A percentile compares a stretch with the other conserved stretches of the same genome.
Conservation (phyloP, 768 basidiomycete genomes). For the Pleurotus sapidus region DNA sequence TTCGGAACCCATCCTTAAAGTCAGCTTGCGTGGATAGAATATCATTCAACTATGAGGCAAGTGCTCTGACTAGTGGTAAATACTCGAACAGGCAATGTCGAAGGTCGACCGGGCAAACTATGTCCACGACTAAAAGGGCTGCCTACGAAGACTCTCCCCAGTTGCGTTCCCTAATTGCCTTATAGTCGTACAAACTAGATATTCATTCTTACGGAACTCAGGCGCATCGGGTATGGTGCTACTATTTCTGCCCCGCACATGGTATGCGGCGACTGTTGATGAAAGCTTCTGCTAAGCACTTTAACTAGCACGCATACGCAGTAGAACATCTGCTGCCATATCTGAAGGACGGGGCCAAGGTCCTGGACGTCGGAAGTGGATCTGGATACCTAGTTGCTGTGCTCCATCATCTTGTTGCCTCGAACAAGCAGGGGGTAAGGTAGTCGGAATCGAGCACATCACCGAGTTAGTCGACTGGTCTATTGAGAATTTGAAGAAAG, state of each 20-base stretch:
- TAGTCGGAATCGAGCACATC: constrained; percentile 93
- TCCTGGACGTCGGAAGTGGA: constrained; percentile 89
- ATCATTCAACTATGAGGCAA: background rate
- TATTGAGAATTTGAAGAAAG: constrained; percentile 60
- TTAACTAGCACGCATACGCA: constrained; percentile 79
- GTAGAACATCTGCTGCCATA: constrained; percentile 72
- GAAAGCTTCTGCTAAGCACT: background rate
- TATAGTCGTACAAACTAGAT: no score
- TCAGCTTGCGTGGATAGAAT: constrained; percentile 25
- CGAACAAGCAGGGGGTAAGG: constrained; percentile 45
- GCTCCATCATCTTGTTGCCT: constrained; percentile 65
- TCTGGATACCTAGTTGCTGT: constrained; percentile 87
- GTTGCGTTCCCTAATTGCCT: constrained; percentile 29
- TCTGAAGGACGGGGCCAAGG: constrained; percentile 64
- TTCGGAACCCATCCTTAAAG: constrained; percentile 53
- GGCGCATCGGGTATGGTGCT: constrained; percentile 77
- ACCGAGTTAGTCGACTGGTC: constrained; percentile 72
- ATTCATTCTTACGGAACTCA: constrained; percentile 20
- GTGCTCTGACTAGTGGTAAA: background rate
- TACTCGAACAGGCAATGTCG: constrained; percentile 55
- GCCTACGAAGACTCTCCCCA: constrained; percentile 83
- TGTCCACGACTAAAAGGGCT: constrained; percentile 35
- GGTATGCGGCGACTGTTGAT: constrained; percentile 38
- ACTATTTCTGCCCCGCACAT: constrained; percentile 98
- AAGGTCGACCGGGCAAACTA: constrained; percentile 71